Evolutionary conservation across 805 yeast genomes (phyloP).

Genomic region (Starmerella stigmatis): DNA sequence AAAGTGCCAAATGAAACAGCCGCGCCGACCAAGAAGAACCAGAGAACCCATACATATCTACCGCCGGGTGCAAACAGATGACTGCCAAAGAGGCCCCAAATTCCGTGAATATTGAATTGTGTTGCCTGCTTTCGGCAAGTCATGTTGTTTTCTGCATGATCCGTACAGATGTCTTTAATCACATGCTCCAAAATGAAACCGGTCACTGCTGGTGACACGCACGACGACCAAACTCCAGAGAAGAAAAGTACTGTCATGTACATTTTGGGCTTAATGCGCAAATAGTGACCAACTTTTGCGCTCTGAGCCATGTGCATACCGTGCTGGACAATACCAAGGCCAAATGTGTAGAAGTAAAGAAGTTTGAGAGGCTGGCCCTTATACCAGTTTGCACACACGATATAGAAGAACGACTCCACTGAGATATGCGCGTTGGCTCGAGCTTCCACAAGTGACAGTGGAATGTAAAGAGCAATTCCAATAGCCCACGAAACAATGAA

Average conservation of each 20-base stretch:
- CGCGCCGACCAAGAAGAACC: slow-evolving; percentile 54
- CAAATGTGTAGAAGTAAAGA: slow-evolving; percentile 46
- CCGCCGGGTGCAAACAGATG: slow-evolving; percentile 50
- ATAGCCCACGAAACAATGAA: slow-evolving; percentile 42
- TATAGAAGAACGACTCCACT: slow-evolving; percentile 51
- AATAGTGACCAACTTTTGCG: slow-evolving; percentile 53
- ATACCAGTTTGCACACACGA: slow-evolving; percentile 33
- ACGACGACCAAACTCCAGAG: slow-evolving; percentile 36
- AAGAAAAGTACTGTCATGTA: slow-evolving; percentile 44
- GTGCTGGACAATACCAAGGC: slow-evolving; percentile 46
- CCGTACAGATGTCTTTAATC: slow-evolving; percentile 35
- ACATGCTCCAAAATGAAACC: slow-evolving; percentile 36
- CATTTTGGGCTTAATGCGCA: slow-evolving; percentile 52
- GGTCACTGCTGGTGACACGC: slow-evolving; percentile 35
- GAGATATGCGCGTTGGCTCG: slow-evolving; percentile 53
- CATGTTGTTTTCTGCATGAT: slow-evolving; percentile 47
- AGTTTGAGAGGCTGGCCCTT: slow-evolving; percentile 46
- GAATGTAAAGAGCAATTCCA: slow-evolving; percentile 46
- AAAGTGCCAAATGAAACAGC: slow-evolving; percentile 37
- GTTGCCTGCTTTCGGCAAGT: slow-evolving; percentile 42
- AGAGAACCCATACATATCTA: slow-evolving; percentile 47
- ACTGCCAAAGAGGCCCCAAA: slow-evolving; percentile 58
- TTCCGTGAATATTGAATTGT: slow-evolving; percentile 44
- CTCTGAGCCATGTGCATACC: slow-evolving; percentile 38
- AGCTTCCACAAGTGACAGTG: slow-evolving; percentile 54